A percentile compares a stretch with the other conserved stretches of the same genome.
Conservation (phyloP, 1,284 basidiomycete species). For the Sanghuangporus baumii region DNA sequence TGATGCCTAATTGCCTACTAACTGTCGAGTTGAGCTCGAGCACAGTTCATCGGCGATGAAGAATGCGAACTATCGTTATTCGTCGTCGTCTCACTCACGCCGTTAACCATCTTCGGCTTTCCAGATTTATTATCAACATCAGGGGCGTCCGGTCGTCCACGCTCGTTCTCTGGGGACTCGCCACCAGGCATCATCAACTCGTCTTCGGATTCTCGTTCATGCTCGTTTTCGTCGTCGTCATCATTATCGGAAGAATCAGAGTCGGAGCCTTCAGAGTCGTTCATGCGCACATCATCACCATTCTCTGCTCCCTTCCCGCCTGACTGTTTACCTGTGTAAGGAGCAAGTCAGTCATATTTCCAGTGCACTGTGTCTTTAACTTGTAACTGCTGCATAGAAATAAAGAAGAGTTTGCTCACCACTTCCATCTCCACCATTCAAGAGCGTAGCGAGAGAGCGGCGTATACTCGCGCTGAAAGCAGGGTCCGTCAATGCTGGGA, state of each 20-base stretch:
- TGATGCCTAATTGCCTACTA: background rate
- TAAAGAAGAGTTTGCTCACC: background rate
- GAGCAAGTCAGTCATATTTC: background rate
- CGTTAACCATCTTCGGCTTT: background rate
- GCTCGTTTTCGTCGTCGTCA: background rate
- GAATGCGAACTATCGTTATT: background rate
- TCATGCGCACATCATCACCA: background rate
- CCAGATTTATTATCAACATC: background rate
- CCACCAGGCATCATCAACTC: too few species aligned
- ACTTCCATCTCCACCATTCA: background rate
- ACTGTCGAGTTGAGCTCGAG: background rate
- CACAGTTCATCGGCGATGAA: background rate
- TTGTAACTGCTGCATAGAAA: background rate
- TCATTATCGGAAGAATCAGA: background rate
- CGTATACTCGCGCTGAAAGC: slow-evolving; percentile 43
- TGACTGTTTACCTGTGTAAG: background rate
- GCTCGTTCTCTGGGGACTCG: background rate
- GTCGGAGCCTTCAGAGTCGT: background rate
- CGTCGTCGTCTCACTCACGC: background rate
- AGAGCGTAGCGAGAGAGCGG: slow-evolving; percentile 9
- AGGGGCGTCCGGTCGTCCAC: background rate
- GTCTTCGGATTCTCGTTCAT: background rate
- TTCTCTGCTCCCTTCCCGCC: background rate
- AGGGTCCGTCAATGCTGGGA: slow-evolving; percentile 45
- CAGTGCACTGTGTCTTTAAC: too few species aligned